A percentile compares a stretch with the other conserved stretches of the same genome.
Conservation (phyloP, 352 stramenopile genomes). For the Globisporangium emineosum region DNA sequence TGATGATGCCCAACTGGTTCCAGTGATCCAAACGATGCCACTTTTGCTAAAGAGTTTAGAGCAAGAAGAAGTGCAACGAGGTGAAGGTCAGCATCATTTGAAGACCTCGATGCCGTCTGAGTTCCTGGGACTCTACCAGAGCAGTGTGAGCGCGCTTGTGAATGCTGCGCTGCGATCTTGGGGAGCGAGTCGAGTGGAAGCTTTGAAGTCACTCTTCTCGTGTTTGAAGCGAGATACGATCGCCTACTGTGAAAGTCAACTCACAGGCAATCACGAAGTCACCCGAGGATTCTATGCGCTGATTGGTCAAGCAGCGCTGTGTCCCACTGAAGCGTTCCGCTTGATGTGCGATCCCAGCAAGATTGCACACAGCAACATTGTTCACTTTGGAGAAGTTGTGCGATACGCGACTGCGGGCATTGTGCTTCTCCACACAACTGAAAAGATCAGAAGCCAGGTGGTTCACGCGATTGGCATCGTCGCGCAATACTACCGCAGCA, state of each 20-base stretch:
- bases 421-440: constrained; percentile 48
- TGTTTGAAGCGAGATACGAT: constrained; percentile 42
- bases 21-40: constrained; percentile 34
- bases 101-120: background rate
- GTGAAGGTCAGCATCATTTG: background rate
- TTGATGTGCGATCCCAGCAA: constrained; percentile 42
- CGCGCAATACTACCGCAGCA: constrained; percentile 29
- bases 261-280: background rate
- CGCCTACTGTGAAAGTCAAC: constrained; percentile 12
- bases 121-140: constrained; percentile 18
- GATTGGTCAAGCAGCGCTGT: constrained; percentile 36
- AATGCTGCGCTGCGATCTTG: constrained; percentile 35
- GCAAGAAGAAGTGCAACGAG: background rate
- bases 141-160: constrained; percentile 31
- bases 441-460: constrained; percentile 30
- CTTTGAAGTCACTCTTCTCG: constrained; percentile 35
- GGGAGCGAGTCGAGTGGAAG: constrained; percentile 31
- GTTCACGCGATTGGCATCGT: constrained; percentile 35
- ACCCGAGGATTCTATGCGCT: constrained; percentile 20
- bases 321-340: constrained; percentile 36
- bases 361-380: constrained; percentile 21
- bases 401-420: constrained; percentile 44
- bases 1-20: constrained; percentile 29
- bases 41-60: constrained; percentile 27
- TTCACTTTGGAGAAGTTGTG: constrained; percentile 36